Evolutionary conservation across 805 yeast genomes (phyloP).

Genomic region (Blastobotrys peoriensis): DNA sequence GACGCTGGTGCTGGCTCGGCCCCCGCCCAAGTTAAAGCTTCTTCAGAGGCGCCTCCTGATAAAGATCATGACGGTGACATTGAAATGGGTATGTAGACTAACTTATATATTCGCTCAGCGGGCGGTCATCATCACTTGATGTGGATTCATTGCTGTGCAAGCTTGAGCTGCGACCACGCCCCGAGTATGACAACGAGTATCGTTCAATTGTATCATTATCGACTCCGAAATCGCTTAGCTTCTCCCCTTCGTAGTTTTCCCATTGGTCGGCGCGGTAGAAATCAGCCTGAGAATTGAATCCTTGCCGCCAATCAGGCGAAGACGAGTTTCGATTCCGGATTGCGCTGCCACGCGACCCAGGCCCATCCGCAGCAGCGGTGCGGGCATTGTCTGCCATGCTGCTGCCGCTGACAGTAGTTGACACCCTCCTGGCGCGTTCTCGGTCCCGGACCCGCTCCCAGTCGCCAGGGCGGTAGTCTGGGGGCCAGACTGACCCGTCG

Average conservation of each 20-base stretch:
- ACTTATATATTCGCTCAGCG: not conserved
- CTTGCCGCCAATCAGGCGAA: conserved; percentile 33
- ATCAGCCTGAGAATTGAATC: conserved; percentile 19
- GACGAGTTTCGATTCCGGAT: not conserved
- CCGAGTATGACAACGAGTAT: not conserved
- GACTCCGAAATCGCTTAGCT: conserved; percentile 79
- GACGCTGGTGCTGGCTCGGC: not conserved
- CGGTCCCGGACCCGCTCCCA: not conserved
- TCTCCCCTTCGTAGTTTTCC: conserved; percentile 80
- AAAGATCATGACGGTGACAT: too few relatives aligned
- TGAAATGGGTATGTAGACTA: too few relatives aligned
- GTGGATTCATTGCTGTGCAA: too few relatives aligned
- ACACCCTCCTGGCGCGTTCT: too few relatives aligned
- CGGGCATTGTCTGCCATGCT: not conserved
- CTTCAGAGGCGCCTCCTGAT: not conserved
- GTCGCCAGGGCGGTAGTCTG: conserved; percentile 62
- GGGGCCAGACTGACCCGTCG: conserved; percentile 82
- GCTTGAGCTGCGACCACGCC: too few relatives aligned
- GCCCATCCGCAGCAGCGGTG: not conserved
- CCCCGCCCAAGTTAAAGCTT: not conserved
- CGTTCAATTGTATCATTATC: conserved; percentile 36
- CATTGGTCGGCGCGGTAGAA: conserved; percentile 45
- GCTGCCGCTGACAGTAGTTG: not conserved
- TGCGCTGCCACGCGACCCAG: not conserved
- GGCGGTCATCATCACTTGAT: not conserved